Evolutionary conservation across 2,329 filamentous ascomycete genomes (phyloP).

Genomic region (Scedosporium apiospermum): DNA sequence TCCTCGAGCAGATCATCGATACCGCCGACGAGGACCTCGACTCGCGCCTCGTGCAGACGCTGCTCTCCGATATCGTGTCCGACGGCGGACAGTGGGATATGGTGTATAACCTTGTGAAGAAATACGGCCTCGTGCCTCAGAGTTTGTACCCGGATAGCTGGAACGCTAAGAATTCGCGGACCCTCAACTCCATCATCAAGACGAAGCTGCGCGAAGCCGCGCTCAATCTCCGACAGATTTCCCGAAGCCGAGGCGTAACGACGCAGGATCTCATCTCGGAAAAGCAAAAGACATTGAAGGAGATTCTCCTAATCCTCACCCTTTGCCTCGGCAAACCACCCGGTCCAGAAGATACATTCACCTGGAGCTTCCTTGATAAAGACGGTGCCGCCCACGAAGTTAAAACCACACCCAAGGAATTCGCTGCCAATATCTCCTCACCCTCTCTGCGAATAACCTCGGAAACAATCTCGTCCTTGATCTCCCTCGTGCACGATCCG

Average conservation of each 20-base stretch:
- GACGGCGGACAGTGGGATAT: conserved; percentile 92
- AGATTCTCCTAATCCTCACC: conserved; percentile 74
- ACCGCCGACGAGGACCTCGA: conserved; percentile 64
- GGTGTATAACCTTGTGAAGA: conserved; percentile 75
- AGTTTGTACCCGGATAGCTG: conserved; percentile 71
- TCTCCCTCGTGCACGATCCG: conserved; percentile 80
- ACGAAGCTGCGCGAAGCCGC: conserved; percentile 83
- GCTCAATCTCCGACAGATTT: conserved; percentile 55
- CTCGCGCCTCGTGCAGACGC: conserved; percentile 59
- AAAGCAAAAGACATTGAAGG: conserved; percentile 68
- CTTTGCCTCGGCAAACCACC: conserved; percentile 76
- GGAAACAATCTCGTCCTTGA: conserved; percentile 56
- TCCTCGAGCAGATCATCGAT: conserved; percentile 73
- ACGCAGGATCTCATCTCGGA: conserved; percentile 31
- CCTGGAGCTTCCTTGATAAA: conserved; percentile 71
- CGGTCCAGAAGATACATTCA: conserved; percentile 56
- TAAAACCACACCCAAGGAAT: conserved; percentile 57
- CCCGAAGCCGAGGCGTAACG: conserved; percentile 17
- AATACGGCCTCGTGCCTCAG: conserved; percentile 85
- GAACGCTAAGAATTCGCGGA: conserved; percentile 62
- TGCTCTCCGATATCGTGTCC: conserved; percentile 58
- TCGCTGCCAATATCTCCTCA: conserved; percentile 59
- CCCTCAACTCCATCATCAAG: conserved; percentile 66
- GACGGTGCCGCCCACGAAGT: conserved; percentile 54
- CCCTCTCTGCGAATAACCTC: conserved; percentile 48